These are phyloP conservation scores for Cercis canadensis DNA, from an alignment of 306 rosid species.

Conservation along the genomic window DNA sequence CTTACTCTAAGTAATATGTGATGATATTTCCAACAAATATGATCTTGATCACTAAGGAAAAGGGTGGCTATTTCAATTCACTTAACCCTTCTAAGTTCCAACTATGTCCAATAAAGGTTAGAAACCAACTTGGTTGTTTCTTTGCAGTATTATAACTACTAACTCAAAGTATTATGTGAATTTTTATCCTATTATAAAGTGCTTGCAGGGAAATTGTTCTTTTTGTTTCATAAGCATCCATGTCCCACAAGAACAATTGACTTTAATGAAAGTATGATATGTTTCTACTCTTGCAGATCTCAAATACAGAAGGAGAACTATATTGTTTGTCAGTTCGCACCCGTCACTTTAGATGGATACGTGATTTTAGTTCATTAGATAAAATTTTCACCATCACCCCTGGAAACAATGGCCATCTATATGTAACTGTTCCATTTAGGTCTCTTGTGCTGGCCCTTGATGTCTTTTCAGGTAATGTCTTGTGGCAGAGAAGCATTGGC, in stretches of 20 bases:
- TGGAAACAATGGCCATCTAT: conserved; percentile 80
- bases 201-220: not conserved
- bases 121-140: too few species aligned
- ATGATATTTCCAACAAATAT: too few species aligned
- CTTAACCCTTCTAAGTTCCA: too few species aligned
- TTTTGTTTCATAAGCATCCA: not conserved
- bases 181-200: not conserved
- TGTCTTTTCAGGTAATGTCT: conserved; percentile 65
- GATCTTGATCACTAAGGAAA: too few species aligned
- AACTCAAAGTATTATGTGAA: too few species aligned
- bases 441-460: conserved; percentile 71
- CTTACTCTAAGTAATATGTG: too few species aligned
- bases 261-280: conserved; percentile 9
- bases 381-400: conserved; percentile 62
- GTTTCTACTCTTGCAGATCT: conserved; percentile 54
- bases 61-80: too few species aligned
- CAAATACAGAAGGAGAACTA: conserved; percentile 74
- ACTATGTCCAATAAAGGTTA: too few species aligned
- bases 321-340: conserved; percentile 64
- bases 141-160: too few species aligned
- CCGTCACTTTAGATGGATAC: conserved; percentile 71
- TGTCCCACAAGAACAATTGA: too few species aligned
- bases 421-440: conserved; percentile 64
- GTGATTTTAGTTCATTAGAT: conserved; percentile 72
- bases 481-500: conserved; percentile 79